Conservation (phyloP, 768 basidiomycete genomes). For the Guyanaporus albipodus region DNA sequence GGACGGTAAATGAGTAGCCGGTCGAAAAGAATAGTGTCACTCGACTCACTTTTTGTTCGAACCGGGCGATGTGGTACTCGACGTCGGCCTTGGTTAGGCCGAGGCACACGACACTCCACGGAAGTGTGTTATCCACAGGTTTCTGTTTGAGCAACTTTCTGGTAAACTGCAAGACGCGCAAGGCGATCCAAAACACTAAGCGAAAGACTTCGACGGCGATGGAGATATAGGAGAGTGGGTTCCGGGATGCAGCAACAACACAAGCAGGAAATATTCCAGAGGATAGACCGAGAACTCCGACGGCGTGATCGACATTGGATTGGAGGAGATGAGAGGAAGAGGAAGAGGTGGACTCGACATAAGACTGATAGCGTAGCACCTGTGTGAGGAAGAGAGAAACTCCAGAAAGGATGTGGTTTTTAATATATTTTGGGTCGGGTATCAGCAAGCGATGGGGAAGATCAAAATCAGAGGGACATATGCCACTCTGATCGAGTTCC, state of each 20-base stretch:
- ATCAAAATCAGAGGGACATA: slow-evolving; percentile 45
- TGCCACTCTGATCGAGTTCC: slow-evolving; percentile 34
- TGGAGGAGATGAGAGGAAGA: slow-evolving; percentile 30
- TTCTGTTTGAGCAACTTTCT: slow-evolving; percentile 16
- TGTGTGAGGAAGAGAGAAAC: slow-evolving; percentile 50
- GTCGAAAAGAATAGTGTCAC: background rate
- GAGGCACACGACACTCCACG: slow-evolving; percentile 47
- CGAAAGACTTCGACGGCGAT: slow-evolving; percentile 46
- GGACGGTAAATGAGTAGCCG: background rate
- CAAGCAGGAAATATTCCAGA: slow-evolving; percentile 54
- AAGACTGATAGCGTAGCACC: slow-evolving; percentile 48
- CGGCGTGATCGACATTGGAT: slow-evolving; percentile 31
- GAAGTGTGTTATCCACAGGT: slow-evolving; percentile 24
- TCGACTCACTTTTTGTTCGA: slow-evolving; percentile 19
- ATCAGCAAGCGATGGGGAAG: slow-evolving; percentile 38
- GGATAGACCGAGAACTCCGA: slow-evolving; percentile 51
- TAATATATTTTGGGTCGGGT: slow-evolving; percentile 32
- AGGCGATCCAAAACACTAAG: slow-evolving; percentile 49
- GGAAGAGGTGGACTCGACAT: slow-evolving; percentile 27
- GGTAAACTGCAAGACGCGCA: slow-evolving; percentile 38
- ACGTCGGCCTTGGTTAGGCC: slow-evolving; percentile 26
- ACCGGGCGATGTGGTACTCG: slow-evolving; percentile 25
- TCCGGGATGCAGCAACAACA: slow-evolving; percentile 43
- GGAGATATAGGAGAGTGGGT: slow-evolving; percentile 39
- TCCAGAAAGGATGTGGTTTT: slow-evolving; percentile 49